A percentile compares a stretch with the other conserved stretches of the same genome.
Evolutionary conservation across 441 rosid genomes (phyloP).

Genomic region (Croton setiger): DNA sequence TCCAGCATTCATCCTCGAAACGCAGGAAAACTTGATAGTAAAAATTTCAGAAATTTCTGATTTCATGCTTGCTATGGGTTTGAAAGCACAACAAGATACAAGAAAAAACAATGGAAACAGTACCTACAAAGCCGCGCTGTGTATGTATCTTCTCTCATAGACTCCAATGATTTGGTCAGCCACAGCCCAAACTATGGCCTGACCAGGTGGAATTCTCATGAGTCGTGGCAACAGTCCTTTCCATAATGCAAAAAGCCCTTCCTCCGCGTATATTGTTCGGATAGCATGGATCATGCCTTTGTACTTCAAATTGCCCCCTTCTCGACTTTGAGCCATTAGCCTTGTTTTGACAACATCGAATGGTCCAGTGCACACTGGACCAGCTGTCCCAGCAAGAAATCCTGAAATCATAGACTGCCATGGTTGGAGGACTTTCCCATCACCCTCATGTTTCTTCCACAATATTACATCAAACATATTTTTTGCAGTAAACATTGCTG

Average conservation of each 20-base stretch:
- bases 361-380: conserved; percentile 93
- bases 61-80: not conserved
- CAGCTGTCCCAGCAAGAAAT: conserved; percentile 88
- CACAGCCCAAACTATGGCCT: conserved; percentile 21
- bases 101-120: not conserved
- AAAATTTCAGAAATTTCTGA: not conserved
- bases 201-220: conserved; percentile 60
- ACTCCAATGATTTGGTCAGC: conserved; percentile 21
- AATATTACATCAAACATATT: conserved; percentile 70
- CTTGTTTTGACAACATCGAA: conserved; percentile 96
- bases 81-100: conserved; percentile 18
- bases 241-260: conserved; percentile 82
- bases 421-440: conserved; percentile 73
- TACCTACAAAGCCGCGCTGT: conserved; percentile 15
- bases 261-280: conserved; percentile 72
- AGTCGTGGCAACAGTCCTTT: conserved; percentile 92
- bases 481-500: conserved; percentile 93
- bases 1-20: not conserved
- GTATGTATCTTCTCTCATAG: conserved; percentile 13
- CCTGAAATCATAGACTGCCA: conserved; percentile 99
- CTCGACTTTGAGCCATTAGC: conserved; percentile 80
- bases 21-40: not conserved
- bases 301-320: conserved; percentile 63
- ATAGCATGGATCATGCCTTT: conserved; percentile 92
- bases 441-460: conserved; percentile 97